phyloP scores from a whole-genome alignment of 2,329 filamentous ascomycete species.

The Colletotrichum sidae region DNA sequence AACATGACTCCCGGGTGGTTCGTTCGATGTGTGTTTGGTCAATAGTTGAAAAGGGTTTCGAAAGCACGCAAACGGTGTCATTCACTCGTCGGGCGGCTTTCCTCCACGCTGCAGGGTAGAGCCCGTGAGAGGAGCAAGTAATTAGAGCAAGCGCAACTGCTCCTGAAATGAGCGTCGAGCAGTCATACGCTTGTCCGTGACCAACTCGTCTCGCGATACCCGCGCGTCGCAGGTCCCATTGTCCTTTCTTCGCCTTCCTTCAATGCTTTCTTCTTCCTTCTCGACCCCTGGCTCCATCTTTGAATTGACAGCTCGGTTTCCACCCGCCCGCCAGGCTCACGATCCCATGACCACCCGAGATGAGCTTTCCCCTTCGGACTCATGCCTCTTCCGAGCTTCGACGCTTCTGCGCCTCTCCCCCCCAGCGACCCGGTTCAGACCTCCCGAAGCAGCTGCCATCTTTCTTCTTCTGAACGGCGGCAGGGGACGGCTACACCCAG shows the following conservation, averaged over 20 bases:
- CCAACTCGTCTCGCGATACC: too few species aligned
- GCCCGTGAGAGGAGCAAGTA: not conserved
- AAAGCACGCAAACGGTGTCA: conserved; percentile 11
- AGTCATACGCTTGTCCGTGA: too few species aligned
- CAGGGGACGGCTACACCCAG: too few species aligned
- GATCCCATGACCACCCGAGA: conserved; percentile 6
- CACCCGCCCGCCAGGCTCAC: conserved; percentile 4
- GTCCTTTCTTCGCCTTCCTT: conserved; percentile 1
- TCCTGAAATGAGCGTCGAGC: not conserved
- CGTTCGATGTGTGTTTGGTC: conserved; percentile 34
- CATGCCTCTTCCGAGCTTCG: conserved; percentile 13
- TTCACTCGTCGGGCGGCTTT: not conserved
- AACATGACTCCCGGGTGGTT: conserved; percentile 10
- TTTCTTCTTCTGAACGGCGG: not conserved
- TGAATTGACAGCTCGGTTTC: not conserved
- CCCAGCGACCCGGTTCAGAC: not conserved
- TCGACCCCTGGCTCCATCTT: conserved; percentile 2
- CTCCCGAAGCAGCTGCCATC: not conserved
- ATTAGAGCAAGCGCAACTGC: conserved; percentile 4
- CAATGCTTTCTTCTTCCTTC: not conserved
- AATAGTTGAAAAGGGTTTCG: conserved; percentile 24
- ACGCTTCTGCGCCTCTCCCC: not conserved
- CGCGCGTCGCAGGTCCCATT: too few species aligned
- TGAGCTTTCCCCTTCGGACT: conserved; percentile 4
- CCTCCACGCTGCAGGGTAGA: conserved; percentile 14